A percentile compares a stretch with the other conserved stretches of the same genome.
phyloP scores from a whole-genome alignment of 345 rosid species.

The Noccaea bulbosa region DNA sequence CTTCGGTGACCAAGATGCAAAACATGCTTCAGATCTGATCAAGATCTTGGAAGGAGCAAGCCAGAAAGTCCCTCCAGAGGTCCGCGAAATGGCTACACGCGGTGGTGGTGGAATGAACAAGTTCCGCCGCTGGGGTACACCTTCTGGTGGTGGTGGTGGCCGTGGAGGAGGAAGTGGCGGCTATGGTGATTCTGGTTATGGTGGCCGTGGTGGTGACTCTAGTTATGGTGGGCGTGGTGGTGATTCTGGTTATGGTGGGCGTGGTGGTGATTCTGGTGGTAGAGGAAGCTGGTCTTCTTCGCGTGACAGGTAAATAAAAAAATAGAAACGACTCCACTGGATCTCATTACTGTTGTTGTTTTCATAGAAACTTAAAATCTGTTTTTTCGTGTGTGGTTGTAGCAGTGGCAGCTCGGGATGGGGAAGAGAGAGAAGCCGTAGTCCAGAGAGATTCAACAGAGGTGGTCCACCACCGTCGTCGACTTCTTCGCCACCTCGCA shows the following conservation, averaged over 20 bases:
- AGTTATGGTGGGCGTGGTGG: conserved; percentile 63
- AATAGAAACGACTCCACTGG: background rate
- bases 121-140: conserved; percentile 78
- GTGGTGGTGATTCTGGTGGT: conserved; percentile 53
- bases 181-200: conserved; percentile 43
- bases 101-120: conserved; percentile 62
- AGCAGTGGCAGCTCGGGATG: conserved; percentile 53
- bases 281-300: conserved; percentile 58
- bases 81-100: conserved; percentile 86
- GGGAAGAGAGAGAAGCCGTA: conserved; percentile 57
- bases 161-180: conserved; percentile 60
- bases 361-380: background rate
- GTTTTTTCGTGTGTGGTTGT: conserved; percentile 22
- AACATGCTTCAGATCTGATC: conserved; percentile 81
- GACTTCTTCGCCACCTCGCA: conserved; percentile 37
- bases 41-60: conserved; percentile 90
- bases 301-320: conserved; percentile 60
- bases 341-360: background rate
- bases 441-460: conserved; percentile 56
- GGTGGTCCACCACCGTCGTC: conserved; percentile 24
- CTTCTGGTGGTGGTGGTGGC: conserved; percentile 58
- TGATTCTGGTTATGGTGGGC: conserved; percentile 58
- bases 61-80: conserved; percentile 79
- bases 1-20: conserved; percentile 86
- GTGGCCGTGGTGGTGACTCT: conserved; percentile 46